These are phyloP conservation scores for Xanthoparmelia taractica DNA, from an alignment of 495 filamentous ascomycete species.

Conservation along the genomic window DNA sequence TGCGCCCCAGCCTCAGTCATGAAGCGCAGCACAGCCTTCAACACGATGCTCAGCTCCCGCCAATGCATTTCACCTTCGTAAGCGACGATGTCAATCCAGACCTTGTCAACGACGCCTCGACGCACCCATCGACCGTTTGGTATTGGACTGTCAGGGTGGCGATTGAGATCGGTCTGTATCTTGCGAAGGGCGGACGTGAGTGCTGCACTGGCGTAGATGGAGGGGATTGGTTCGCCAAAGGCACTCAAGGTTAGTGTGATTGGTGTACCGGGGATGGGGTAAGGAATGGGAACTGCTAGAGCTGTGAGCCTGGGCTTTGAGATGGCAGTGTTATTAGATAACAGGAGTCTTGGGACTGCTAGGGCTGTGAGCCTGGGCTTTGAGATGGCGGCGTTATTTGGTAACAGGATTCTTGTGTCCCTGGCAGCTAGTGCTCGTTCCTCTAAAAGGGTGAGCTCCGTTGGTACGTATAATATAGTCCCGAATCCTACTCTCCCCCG, in stretches of 20 bases:
- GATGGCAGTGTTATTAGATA: neutral
- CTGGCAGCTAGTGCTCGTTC: neutral
- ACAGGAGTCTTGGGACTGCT: neutral
- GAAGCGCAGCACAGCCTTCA: constrained; percentile 5
- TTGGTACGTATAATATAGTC: neutral
- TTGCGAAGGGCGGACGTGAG: constrained; percentile 3
- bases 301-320: neutral
- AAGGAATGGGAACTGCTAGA: neutral
- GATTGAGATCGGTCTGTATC: neutral
- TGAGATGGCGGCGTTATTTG: neutral
- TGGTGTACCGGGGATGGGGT: constrained; percentile 4
- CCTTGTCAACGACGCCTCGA: neutral
- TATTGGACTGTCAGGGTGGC: neutral
- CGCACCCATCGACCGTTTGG: neutral
- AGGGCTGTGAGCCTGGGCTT: neutral
- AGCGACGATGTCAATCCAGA: neutral
- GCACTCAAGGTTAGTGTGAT: neutral
- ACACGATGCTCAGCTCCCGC: constrained; percentile 2
- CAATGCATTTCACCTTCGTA: neutral
- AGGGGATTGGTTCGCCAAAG: neutral
- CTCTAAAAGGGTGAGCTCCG: neutral
- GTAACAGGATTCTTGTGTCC: neutral
- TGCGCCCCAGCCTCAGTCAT: constrained; percentile 6
- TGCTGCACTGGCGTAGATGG: neutral
- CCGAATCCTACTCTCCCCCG: constrained; percentile 1